phyloP scores from a whole-genome alignment of 768 basidiomycete genomes.

The Amanita phalloides region DNA sequence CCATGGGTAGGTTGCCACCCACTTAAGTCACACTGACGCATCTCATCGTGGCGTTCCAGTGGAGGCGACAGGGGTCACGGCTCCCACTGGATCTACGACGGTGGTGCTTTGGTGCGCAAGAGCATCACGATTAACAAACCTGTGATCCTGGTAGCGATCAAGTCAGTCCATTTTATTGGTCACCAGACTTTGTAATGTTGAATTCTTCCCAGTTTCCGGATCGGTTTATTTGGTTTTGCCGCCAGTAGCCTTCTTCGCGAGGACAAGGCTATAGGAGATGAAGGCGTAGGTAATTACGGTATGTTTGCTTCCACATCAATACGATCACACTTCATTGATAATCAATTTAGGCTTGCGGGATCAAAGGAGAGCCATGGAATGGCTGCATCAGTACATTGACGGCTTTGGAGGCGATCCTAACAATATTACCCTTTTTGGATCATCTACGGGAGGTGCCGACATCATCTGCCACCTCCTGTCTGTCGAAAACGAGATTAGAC shows the following conservation, averaged over 20 bases:
- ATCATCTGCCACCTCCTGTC: conserved; percentile 58
- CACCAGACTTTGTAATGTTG: neutral
- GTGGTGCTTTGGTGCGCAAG: conserved; percentile 58
- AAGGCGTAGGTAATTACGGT: conserved; percentile 76
- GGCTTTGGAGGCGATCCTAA: conserved; percentile 60
- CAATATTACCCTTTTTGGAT: conserved; percentile 44
- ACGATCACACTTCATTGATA: conserved; percentile 6
- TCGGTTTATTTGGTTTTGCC: conserved; percentile 73
- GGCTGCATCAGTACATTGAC: conserved; percentile 47
- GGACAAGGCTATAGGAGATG: conserved; percentile 50
- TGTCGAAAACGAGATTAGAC: conserved; percentile 41
- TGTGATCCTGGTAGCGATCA: conserved; percentile 62
- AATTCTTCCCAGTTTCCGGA: conserved; percentile 43
- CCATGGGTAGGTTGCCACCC: conserved; percentile 51
- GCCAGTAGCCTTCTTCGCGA: conserved; percentile 53
- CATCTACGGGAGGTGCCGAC: conserved; percentile 44
- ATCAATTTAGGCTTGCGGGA: conserved; percentile 43
- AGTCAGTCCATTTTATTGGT: conserved; percentile 32
- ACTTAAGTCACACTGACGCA: conserved; percentile 4
- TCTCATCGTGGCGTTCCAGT: conserved; percentile 22
- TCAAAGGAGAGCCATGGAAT: conserved; percentile 53
- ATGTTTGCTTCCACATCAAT: conserved; percentile 11
- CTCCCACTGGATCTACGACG: conserved; percentile 71
- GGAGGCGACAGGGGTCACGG: conserved; percentile 67
- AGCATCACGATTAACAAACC: conserved; percentile 55